phyloP scores from a whole-genome alignment of 176 grass and related monocot genomes.

The Cocos nucifera region DNA sequence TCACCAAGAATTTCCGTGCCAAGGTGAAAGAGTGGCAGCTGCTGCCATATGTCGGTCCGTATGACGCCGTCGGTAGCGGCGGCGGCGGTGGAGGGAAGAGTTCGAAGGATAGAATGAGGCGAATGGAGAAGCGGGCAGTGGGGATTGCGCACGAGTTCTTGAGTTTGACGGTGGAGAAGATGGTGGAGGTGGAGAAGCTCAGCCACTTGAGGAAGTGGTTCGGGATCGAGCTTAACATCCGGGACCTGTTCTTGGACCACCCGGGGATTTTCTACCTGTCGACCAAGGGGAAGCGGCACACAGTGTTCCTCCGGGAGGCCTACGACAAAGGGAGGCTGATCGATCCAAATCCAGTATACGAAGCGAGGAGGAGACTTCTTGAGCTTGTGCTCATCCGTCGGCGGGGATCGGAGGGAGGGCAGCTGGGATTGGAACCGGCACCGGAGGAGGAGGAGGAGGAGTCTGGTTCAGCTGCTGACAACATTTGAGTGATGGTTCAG shows the following conservation, averaged over 20 bases:
- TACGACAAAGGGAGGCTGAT: slow-evolving; percentile 53
- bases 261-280: slow-evolving; percentile 91
- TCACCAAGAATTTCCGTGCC: slow-evolving; percentile 51
- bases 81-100: slow-evolving; percentile 12
- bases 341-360: slow-evolving; percentile 59
- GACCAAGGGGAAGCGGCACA: slow-evolving; percentile 54
- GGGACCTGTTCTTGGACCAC: slow-evolving; percentile 85
- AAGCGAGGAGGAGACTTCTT: slow-evolving; percentile 55
- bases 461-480: no score
- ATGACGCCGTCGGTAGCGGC: slow-evolving; percentile 10
- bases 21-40: slow-evolving; percentile 50
- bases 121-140: slow-evolving; percentile 82
- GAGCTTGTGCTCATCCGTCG: slow-evolving; percentile 73
- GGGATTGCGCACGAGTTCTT: slow-evolving; percentile 81
- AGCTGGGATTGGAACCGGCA: no score
- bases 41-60: slow-evolving; percentile 43
- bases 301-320: slow-evolving; percentile 67
- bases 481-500: no score
- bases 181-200: slow-evolving; percentile 89
- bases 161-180: slow-evolving; percentile 84
- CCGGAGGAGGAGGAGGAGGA: no score
- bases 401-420: slow-evolving; percentile 24
- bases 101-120: slow-evolving; percentile 30
- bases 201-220: slow-evolving; percentile 86
- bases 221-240: slow-evolving; percentile 70